Percentiles rank a stretch among this genome's conserved stretches.
Evolutionary conservation across 805 yeast species (phyloP).

Genomic region (Priceomyces melissophilus): DNA sequence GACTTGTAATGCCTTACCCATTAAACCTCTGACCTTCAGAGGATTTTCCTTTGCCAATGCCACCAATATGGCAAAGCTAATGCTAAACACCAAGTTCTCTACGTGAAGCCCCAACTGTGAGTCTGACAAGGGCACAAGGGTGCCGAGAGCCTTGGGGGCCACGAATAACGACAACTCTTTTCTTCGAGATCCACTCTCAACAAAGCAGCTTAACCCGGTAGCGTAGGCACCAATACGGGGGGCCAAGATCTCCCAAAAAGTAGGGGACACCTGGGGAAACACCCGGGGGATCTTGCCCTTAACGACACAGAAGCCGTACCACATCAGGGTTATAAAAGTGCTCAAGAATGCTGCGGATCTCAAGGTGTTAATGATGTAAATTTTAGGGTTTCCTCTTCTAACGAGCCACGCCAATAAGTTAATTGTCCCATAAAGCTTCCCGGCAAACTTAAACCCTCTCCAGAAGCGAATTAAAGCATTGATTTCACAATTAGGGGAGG

Average conservation of each 20-base stretch:
- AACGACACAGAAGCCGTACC: slow-evolving; percentile 40
- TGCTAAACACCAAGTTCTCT: slow-evolving; percentile 28
- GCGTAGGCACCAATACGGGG: slow-evolving; percentile 31
- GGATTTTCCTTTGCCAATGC: slow-evolving; percentile 28
- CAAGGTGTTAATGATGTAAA: slow-evolving; percentile 13
- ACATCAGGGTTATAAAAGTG: slow-evolving; percentile 30
- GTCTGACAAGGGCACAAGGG: slow-evolving; percentile 25
- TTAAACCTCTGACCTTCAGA: slow-evolving; percentile 30
- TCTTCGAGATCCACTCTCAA: slow-evolving; percentile 36
- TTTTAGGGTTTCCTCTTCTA: slow-evolving; percentile 5
- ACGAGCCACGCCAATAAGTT: slow-evolving; percentile 30
- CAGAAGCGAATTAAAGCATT: slow-evolving; percentile 45
- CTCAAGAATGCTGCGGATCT: slow-evolving; percentile 39
- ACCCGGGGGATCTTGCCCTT: slow-evolving; percentile 30
- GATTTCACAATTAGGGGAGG: slow-evolving; percentile 38
- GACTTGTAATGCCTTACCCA: slow-evolving; percentile 28
- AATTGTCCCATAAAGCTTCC: slow-evolving; percentile 39
- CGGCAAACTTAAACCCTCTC: slow-evolving; percentile 40
- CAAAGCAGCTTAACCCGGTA: slow-evolving; percentile 34
- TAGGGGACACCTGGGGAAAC: slow-evolving; percentile 25
- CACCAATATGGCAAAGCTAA: slow-evolving; percentile 34
- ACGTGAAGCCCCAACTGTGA: slow-evolving; percentile 20
- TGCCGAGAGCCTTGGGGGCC: slow-evolving; percentile 37
- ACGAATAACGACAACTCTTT: slow-evolving; percentile 48
- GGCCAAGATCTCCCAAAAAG: slow-evolving; percentile 28